These are phyloP conservation scores for Massarina eburnea DNA, from an alignment of 2,329 filamentous ascomycete species.

Conservation along the genomic window DNA sequence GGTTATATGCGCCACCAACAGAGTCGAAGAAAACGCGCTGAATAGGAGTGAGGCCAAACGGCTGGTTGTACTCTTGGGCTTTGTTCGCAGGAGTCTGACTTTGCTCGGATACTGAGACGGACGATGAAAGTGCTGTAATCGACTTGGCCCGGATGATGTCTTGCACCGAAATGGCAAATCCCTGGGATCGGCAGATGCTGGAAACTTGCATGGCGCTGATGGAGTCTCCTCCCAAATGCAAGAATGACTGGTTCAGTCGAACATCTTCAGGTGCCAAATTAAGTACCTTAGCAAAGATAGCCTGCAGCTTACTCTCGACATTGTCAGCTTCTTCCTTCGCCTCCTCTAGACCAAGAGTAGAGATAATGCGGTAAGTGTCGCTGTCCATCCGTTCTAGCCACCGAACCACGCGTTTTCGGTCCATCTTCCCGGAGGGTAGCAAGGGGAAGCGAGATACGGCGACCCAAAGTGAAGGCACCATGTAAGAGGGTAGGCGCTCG, in stretches of 20 bases:
- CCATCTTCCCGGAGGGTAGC: slow-evolving; percentile 36
- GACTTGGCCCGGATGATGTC: slow-evolving; percentile 38
- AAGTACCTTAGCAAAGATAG: slow-evolving; percentile 33
- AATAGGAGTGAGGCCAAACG: slow-evolving; percentile 35
- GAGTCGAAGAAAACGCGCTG: slow-evolving; percentile 32
- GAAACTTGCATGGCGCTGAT: slow-evolving; percentile 41
- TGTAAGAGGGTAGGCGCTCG: slow-evolving; percentile 35
- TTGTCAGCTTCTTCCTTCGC: slow-evolving; percentile 15
- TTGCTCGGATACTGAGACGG: slow-evolving; percentile 15
- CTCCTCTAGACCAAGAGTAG: slow-evolving; percentile 22
- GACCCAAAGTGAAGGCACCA: slow-evolving; percentile 38
- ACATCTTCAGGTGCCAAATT: slow-evolving; percentile 29
- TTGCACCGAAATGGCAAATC: slow-evolving; percentile 33
- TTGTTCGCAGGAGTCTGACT: slow-evolving; percentile 1
- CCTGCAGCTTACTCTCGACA: slow-evolving; percentile 30
- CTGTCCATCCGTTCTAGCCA: slow-evolving; percentile 35
- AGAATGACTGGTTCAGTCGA: slow-evolving; percentile 36
- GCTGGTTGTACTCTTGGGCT: slow-evolving; percentile 21
- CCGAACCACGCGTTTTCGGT: slow-evolving; percentile 29
- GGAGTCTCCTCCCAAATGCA: slow-evolving; percentile 39
- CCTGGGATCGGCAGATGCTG: slow-evolving; percentile 33
- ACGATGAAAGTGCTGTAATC: slow-evolving; percentile 28
- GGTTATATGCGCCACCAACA: slow-evolving; percentile 26
- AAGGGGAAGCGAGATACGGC: slow-evolving; percentile 31
- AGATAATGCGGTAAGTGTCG: slow-evolving; percentile 29